Percentiles rank a stretch among this genome's conserved stretches.
Evolutionary conservation across 2,329 filamentous ascomycete genomes (phyloP).

Genomic region (Paraconiothyrium brasiliense): DNA sequence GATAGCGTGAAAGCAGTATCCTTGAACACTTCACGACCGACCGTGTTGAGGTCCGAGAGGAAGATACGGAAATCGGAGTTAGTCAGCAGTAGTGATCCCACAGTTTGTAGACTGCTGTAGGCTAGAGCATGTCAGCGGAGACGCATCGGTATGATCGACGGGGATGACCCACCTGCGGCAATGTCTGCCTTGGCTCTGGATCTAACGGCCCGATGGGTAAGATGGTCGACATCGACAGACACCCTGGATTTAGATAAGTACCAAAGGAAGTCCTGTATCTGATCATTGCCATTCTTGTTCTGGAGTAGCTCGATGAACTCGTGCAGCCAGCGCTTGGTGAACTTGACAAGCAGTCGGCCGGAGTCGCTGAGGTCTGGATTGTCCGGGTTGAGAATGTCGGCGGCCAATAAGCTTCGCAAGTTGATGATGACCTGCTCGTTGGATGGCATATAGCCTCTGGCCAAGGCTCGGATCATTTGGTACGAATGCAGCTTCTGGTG

Average conservation of each 20-base stretch:
- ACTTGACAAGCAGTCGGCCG: conserved; percentile 76
- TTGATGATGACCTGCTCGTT: conserved; percentile 85
- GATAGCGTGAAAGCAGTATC: conserved; percentile 86
- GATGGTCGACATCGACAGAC: conserved; percentile 71
- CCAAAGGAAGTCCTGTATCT: conserved; percentile 94
- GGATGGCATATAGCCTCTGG: conserved; percentile 89
- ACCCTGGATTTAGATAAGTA: conserved; percentile 78
- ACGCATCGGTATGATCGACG: background rate
- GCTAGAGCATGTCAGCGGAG: conserved; percentile 58
- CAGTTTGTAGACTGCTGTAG: conserved; percentile 82
- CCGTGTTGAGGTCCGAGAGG: conserved; percentile 78
- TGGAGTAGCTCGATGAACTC: conserved; percentile 83
- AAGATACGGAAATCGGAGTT: conserved; percentile 92
- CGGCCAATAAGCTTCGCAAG: conserved; percentile 78
- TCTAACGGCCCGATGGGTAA: conserved; percentile 68
- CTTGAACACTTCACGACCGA: conserved; percentile 84
- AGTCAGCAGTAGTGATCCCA: conserved; percentile 84
- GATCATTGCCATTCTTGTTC: conserved; percentile 83
- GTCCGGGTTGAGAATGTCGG: conserved; percentile 80
- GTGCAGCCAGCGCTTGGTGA: conserved; percentile 76
- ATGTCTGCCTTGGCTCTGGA: conserved; percentile 76
- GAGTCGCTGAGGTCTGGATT: conserved; percentile 79
- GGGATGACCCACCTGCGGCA: conserved; percentile 66
- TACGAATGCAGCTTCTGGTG: conserved; percentile 93
- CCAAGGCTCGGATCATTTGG: conserved; percentile 85